These are phyloP conservation scores for Piedraia hortae DNA, from an alignment of 2,329 filamentous ascomycete species.

Conservation along the genomic window DNA sequence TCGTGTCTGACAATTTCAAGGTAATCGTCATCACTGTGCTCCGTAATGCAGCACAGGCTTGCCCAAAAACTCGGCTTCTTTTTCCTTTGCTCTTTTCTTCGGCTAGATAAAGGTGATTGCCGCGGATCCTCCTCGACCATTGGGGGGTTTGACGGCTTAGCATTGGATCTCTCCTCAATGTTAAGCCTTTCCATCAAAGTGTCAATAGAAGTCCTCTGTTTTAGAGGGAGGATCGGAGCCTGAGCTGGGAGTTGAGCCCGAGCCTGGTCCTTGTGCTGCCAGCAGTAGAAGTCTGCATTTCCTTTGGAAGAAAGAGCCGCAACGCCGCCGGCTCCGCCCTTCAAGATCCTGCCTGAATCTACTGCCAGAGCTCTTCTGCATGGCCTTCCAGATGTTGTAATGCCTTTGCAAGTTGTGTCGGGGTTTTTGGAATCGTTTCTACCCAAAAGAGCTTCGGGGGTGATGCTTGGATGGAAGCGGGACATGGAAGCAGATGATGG, in stretches of 20 bases:
- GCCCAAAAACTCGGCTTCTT: constrained; percentile 18
- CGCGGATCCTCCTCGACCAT: neutral
- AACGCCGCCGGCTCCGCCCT: neutral
- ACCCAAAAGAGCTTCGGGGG: constrained; percentile 52
- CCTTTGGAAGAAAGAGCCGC: too few relatives aligned
- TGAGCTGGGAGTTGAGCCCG: too few relatives aligned
- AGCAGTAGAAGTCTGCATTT: too few relatives aligned
- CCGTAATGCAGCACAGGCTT: constrained; percentile 16
- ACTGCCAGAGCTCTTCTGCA: constrained; percentile 44
- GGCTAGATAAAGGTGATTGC: too few relatives aligned
- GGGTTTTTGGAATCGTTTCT: constrained; percentile 70
- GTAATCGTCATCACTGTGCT: constrained; percentile 17
- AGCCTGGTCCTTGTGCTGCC: constrained; percentile 85
- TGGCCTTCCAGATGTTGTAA: constrained; percentile 55
- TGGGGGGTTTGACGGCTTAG: constrained; percentile 3
- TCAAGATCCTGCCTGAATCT: neutral
- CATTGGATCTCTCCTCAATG: constrained; percentile 5
- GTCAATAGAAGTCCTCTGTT: constrained; percentile 53
- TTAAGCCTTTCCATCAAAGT: constrained; percentile 60
- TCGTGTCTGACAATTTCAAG: constrained; percentile 18
- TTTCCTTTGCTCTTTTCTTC: constrained; percentile 1
- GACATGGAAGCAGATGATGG: neutral
- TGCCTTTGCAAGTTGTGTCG: constrained; percentile 59
- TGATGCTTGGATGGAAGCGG: constrained; percentile 21
- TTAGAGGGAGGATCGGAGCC: constrained; percentile 27